Evolutionary conservation across 1,139 yeast genomes (phyloP).

Genomic region (Hemisphaericaspora subhashii): DNA sequence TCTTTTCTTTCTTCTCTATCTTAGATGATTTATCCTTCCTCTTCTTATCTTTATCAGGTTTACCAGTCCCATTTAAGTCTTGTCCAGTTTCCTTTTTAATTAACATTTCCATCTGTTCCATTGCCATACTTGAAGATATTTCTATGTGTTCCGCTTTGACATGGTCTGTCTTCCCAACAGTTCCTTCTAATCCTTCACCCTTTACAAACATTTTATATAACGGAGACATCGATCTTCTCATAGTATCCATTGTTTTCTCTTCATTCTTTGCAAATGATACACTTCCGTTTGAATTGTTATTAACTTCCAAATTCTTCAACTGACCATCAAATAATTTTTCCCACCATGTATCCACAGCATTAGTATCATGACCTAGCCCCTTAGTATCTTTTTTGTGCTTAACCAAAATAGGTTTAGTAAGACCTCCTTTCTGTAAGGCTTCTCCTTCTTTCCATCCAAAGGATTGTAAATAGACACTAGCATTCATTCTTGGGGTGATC

Average conservation of each 20-base stretch:
- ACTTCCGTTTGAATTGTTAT: slow-evolving; percentile 21
- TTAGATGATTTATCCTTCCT: slow-evolving; percentile 20
- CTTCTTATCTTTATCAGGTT: slow-evolving; percentile 17
- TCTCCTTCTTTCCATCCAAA: slow-evolving; percentile 95
- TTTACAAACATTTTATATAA: slow-evolving; percentile 74
- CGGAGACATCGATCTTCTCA: slow-evolving; percentile 54
- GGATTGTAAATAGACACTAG: slow-evolving; percentile 67
- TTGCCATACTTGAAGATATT: slow-evolving; percentile 15
- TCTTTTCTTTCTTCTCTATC: slow-evolving; percentile 20
- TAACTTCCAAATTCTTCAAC: slow-evolving; percentile 72
- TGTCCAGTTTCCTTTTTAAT: slow-evolving; percentile 19
- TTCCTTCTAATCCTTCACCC: slow-evolving; percentile 84
- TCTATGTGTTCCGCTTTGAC: slow-evolving; percentile 19
- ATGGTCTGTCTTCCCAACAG: slow-evolving; percentile 48
- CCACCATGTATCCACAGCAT: slow-evolving; percentile 94
- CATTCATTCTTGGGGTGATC: slow-evolving; percentile 55
- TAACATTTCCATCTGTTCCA: slow-evolving; percentile 12
- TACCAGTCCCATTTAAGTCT: slow-evolving; percentile 7
- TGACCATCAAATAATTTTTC: slow-evolving; percentile 93
- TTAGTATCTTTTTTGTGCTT: slow-evolving; percentile 88
- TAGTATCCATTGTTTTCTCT: slow-evolving; percentile 30
- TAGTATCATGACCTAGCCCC: slow-evolving; percentile 76
- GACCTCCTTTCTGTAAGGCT: slow-evolving; percentile 75
- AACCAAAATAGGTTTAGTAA: slow-evolving; percentile 82
- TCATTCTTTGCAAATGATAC: slow-evolving; percentile 46